Conservation (phyloP, 306 rosid genomes). For the Luffa acutangula region DNA sequence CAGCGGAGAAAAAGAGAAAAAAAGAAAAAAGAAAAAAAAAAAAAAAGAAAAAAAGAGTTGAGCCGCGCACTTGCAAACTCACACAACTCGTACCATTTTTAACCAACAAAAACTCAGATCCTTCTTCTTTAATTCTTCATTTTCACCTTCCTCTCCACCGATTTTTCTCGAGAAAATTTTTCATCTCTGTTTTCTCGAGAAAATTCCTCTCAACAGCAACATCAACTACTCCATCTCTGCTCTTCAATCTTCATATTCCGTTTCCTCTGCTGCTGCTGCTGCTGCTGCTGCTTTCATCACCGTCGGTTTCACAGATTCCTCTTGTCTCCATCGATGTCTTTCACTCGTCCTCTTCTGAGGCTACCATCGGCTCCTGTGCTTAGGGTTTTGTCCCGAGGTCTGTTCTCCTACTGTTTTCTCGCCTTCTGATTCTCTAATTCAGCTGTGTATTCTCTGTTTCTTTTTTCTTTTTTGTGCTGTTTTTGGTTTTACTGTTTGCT, state of each 20-base stretch:
- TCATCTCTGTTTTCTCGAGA: background rate
- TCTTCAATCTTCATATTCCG: background rate
- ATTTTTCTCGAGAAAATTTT: background rate
- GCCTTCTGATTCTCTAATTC: background rate
- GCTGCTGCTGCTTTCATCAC: background rate
- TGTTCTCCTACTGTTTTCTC: background rate
- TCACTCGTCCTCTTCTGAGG: background rate
- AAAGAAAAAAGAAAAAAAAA: background rate
- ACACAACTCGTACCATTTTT: background rate
- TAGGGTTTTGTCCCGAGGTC: background rate
- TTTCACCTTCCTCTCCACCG: background rate
- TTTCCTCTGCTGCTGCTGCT: background rate
- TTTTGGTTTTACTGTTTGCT: background rate
- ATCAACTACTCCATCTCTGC: background rate
- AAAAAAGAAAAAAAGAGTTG: background rate
- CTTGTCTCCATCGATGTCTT: background rate
- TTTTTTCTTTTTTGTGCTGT: background rate
- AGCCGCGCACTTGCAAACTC: background rate
- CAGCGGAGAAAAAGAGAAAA: background rate
- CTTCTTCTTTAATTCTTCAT: background rate
- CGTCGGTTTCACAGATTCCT: background rate
- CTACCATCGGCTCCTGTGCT: background rate
- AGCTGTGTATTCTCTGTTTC: background rate
- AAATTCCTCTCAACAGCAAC: background rate
- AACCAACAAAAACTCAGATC: constrained; percentile 10